Conservation (phyloP, 2,329 filamentous ascomycete species). For the Ascosphaera acerosa region DNA sequence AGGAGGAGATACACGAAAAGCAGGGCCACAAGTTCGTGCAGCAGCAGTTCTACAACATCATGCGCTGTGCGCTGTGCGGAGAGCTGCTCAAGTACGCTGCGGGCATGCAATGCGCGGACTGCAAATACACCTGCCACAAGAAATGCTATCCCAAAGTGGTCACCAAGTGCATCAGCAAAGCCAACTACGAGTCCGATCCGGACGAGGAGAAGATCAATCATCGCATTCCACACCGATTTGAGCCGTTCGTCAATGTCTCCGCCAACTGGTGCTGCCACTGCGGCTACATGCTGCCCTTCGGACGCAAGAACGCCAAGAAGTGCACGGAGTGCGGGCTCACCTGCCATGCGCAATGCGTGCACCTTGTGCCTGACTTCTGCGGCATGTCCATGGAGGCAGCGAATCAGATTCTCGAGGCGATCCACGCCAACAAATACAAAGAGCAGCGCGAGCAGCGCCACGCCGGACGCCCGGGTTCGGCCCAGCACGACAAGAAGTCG, state of each 20-base stretch:
- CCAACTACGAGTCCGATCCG: slow-evolving; percentile 90
- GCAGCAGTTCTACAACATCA: slow-evolving; percentile 99
- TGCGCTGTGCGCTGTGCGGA: slow-evolving; percentile 93
- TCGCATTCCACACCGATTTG: slow-evolving; percentile 90
- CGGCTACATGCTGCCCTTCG: slow-evolving; percentile 82
- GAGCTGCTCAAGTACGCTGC: slow-evolving; percentile 97
- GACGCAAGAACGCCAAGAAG: slow-evolving; percentile 82
- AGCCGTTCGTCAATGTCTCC: slow-evolving; percentile 88
- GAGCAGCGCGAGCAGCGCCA: not conserved
- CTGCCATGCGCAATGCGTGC: slow-evolving; percentile 71
- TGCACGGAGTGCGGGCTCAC: slow-evolving; percentile 85
- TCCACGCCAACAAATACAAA: slow-evolving; percentile 14
- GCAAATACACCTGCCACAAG: slow-evolving; percentile 97
- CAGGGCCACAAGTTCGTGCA: slow-evolving; percentile 98
- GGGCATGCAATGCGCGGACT: slow-evolving; percentile 97
- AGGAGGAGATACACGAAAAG: slow-evolving; percentile 96
- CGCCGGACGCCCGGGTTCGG: not conserved
- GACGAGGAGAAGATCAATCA: slow-evolving; percentile 99
- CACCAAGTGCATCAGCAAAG: slow-evolving; percentile 98
- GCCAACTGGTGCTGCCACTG: slow-evolving; percentile 99
- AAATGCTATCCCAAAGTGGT: slow-evolving; percentile 94
- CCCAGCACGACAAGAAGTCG: slow-evolving; percentile 13
- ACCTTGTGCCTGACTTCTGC: slow-evolving; percentile 94
- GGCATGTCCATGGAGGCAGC: slow-evolving; percentile 97
- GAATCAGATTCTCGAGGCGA: slow-evolving; percentile 74